Conservation (phyloP, 2,329 filamentous ascomycete species). For the Onygenales sp. region DNA sequence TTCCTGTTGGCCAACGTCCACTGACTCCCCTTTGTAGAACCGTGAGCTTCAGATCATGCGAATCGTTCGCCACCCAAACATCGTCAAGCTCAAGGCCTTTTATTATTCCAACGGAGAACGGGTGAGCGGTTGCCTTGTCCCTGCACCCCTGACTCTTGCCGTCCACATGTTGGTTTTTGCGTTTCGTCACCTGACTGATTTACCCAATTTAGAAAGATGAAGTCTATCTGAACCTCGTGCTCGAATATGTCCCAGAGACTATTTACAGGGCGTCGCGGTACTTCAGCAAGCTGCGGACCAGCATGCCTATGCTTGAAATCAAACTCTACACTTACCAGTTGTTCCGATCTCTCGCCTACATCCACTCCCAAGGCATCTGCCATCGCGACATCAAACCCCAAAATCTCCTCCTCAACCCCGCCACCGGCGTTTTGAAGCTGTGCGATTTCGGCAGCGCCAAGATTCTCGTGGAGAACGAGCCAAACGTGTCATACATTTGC, state of each 20-base stretch:
- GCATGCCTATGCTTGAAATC: conserved; percentile 96
- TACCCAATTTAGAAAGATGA: conserved; percentile 69
- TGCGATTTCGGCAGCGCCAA: conserved; percentile 99
- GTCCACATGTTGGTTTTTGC: background rate
- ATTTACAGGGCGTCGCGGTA: conserved; percentile 96
- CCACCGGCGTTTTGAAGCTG: conserved; percentile 85
- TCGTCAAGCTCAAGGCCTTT: conserved; percentile 97
- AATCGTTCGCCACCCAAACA: conserved; percentile 97
- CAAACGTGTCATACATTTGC: conserved; percentile 99
- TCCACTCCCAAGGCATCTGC: conserved; percentile 98
- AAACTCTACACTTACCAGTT: conserved; percentile 99
- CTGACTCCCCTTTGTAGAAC: conserved; percentile 52
- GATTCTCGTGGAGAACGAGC: conserved; percentile 96
- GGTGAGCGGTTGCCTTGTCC: conserved; percentile 46
- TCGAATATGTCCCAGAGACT: conserved; percentile 96
- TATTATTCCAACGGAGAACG: conserved; percentile 99
- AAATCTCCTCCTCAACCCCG: conserved; percentile 87
- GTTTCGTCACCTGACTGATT: background rate
- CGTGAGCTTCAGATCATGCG: conserved; percentile 99
- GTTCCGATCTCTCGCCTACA: conserved; percentile 95
- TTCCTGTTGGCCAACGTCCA: background rate
- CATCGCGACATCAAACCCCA: conserved; percentile 99
- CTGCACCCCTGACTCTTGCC: conserved; percentile 2
- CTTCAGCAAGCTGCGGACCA: conserved; percentile 99
- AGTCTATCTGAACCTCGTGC: conserved; percentile 95